phyloP scores from a whole-genome alignment of 2,329 filamentous ascomycete genomes.

The Talaromyces sp. region DNA sequence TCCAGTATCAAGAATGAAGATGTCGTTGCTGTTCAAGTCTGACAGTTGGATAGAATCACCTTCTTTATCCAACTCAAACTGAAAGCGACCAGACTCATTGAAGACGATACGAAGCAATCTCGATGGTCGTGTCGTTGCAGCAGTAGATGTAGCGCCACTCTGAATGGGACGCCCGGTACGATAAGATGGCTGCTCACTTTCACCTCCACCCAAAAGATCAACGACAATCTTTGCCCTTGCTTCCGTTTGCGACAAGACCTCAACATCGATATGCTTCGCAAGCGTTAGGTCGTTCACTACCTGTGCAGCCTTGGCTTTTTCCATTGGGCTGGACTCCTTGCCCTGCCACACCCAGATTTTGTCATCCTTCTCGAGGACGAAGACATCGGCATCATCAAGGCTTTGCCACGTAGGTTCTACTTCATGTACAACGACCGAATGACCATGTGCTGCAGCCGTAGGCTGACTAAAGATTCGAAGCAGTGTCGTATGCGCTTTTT shows the following conservation, averaged over 20 bases:
- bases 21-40: constrained; percentile 57
- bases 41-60: constrained; percentile 43
- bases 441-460: constrained; percentile 35
- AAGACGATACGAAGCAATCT: constrained; percentile 55
- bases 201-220: constrained; percentile 53
- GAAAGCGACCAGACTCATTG: constrained; percentile 54
- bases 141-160: constrained; percentile 19
- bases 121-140: constrained; percentile 27
- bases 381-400: constrained; percentile 63
- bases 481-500: constrained; percentile 49
- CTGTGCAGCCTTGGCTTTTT: constrained; percentile 65
- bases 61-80: constrained; percentile 58
- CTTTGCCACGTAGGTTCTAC: constrained; percentile 60
- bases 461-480: constrained; percentile 63
- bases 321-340: constrained; percentile 61
- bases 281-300: constrained; percentile 56
- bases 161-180: constrained; percentile 42
- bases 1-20: constrained; percentile 61
- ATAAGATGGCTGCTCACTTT: constrained; percentile 43
- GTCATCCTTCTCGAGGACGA: constrained; percentile 58
- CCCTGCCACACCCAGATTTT: constrained; percentile 72
- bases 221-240: constrained; percentile 47
- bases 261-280: constrained; percentile 60
- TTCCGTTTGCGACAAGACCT: constrained; percentile 62
- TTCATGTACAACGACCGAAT: constrained; percentile 58